Evolutionary conservation across 108 stramenopile species (phyloP).

Genomic region (Nitzschia sp.): DNA sequence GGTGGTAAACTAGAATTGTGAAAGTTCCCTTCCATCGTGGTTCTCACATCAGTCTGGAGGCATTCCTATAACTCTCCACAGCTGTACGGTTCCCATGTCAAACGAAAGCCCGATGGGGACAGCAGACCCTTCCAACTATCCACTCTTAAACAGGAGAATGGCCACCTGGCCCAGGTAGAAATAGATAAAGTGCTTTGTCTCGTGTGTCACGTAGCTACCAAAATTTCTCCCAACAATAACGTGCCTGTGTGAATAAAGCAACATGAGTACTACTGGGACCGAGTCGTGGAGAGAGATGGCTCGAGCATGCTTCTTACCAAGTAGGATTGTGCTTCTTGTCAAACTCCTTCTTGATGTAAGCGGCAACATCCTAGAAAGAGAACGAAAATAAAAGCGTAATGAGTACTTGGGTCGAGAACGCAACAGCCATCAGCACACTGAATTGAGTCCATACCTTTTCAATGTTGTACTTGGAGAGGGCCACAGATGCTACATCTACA

Average conservation of each 20-base stretch:
- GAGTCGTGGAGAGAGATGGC: background rate
- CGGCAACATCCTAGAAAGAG: slow-evolving; percentile 92
- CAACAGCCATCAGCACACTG: background rate
- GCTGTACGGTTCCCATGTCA: no score
- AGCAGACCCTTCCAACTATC: slow-evolving; percentile 48
- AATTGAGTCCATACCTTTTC: slow-evolving; percentile 83
- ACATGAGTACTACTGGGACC: background rate
- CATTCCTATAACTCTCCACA: no score
- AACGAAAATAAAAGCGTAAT: slow-evolving; percentile 11
- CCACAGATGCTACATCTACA: slow-evolving; percentile 97
- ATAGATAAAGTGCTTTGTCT: slow-evolving; percentile 99
- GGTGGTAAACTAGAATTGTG: no score
- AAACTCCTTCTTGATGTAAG: slow-evolving; percentile 99
- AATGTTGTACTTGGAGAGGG: slow-evolving; percentile 99
- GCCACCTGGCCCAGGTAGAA: slow-evolving; percentile 99
- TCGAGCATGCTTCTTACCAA: slow-evolving; percentile 77
- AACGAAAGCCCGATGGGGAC: no score
- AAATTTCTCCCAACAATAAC: slow-evolving; percentile 81
- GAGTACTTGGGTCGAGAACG: background rate
- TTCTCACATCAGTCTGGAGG: no score
- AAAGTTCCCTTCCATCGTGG: no score
- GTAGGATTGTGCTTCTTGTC: slow-evolving; percentile 99
- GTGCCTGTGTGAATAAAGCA: slow-evolving; percentile 46
- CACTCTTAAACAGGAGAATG: slow-evolving; percentile 97
- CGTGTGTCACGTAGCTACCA: slow-evolving; percentile 74